These are phyloP conservation scores for Alternaria alternata DNA, from an alignment of 2,329 filamentous ascomycete genomes.

Conservation along the genomic window DNA sequence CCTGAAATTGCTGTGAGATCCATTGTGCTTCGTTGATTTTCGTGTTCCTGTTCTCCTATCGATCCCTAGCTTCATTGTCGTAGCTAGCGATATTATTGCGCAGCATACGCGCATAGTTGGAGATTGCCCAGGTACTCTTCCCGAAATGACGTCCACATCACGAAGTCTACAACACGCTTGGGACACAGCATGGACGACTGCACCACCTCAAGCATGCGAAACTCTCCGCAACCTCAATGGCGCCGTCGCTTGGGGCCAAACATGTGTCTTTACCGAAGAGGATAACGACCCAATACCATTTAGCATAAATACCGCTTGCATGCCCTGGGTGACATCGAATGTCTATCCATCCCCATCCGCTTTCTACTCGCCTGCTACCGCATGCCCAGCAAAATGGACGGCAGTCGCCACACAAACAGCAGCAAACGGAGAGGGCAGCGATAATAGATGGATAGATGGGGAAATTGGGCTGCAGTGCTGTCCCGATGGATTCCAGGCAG, in stretches of 20 bases:
- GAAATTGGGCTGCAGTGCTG: constrained; percentile 37
- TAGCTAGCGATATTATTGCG: not conserved
- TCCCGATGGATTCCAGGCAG: constrained; percentile 30
- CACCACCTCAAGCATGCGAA: constrained; percentile 27
- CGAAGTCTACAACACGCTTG: constrained; percentile 27
- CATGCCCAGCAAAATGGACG: constrained; percentile 30
- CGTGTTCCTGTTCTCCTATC: not conserved
- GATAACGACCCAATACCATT: constrained; percentile 79
- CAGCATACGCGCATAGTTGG: not conserved
- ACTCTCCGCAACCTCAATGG: constrained; percentile 26
- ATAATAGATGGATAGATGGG: constrained; percentile 25
- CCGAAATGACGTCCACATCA: constrained; percentile 23
- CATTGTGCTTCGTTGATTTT: not conserved
- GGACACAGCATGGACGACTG: constrained; percentile 23
- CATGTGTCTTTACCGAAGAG: constrained; percentile 77
- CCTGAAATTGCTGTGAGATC: not conserved
- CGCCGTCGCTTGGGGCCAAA: constrained; percentile 74
- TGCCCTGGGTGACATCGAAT: constrained; percentile 32
- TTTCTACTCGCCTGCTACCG: constrained; percentile 37
- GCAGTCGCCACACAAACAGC: constrained; percentile 31
- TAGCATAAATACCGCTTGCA: constrained; percentile 68
- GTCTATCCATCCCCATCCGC: constrained; percentile 14
- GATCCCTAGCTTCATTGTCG: not conserved
- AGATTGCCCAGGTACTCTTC: not conserved
- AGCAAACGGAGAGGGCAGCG: constrained; percentile 5